These are phyloP conservation scores for Aristolochia contorta DNA, from an alignment of 164 flowering plant genomes.

Conservation along the genomic window DNA sequence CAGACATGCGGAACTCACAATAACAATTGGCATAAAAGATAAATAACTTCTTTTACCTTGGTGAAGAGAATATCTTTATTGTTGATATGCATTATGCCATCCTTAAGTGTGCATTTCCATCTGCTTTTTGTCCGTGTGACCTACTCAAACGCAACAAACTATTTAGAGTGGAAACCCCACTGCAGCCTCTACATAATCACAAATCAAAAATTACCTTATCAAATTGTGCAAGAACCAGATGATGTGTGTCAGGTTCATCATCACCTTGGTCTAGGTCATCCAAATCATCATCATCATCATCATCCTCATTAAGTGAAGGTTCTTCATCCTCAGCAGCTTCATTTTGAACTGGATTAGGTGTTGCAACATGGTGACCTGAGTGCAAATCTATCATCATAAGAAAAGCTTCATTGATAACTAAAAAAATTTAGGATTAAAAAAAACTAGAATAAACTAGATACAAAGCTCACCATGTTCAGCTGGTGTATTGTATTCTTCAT, in stretches of 20 bases:
- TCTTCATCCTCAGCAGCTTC: slow-evolving; percentile 69
- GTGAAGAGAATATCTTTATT: slow-evolving; percentile 82
- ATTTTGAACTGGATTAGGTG: slow-evolving; percentile 26
- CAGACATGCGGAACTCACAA: no score
- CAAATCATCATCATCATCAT: slow-evolving; percentile 79
- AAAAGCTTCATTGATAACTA: no score
- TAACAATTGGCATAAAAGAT: no score
- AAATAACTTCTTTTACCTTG: slow-evolving; percentile 39
- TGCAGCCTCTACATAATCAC: no score
- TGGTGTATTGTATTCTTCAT: slow-evolving; percentile 93
- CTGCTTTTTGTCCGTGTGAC: slow-evolving; percentile 92
- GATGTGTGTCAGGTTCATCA: slow-evolving; percentile 63
- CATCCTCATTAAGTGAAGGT: slow-evolving; percentile 73
- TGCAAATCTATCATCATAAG: slow-evolving; percentile 34
- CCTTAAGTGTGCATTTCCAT: slow-evolving; percentile 95
- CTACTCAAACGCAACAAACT: slow-evolving; percentile 20
- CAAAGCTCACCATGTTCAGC: slow-evolving; percentile 54
- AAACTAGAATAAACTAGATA: not conserved
- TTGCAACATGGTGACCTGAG: slow-evolving; percentile 49
- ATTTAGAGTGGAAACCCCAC: not conserved
- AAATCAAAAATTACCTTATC: slow-evolving; percentile 50
- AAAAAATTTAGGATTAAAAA: not conserved
- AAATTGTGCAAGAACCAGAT: slow-evolving; percentile 91
- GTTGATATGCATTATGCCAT: slow-evolving; percentile 91
- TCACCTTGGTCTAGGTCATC: slow-evolving; percentile 81